Evolutionary conservation across 345 rosid genomes (phyloP), one percentile per base, ranked within the genome.

Genomic region (Rhodamnia argentea): DNA sequence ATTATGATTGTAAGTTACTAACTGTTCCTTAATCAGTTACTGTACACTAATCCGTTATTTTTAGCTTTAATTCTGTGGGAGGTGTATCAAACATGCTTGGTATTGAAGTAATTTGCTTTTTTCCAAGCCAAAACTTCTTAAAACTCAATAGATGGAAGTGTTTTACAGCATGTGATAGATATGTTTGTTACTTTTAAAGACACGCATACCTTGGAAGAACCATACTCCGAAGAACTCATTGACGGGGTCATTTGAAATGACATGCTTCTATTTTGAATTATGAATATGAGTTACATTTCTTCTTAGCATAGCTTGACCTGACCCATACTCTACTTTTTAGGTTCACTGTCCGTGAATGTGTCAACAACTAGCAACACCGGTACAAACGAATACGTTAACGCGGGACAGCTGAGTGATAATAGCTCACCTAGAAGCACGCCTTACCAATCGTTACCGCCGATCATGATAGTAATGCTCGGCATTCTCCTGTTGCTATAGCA

Each of bases 271-370:
- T 37, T 37, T 70, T 70, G 78, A 70, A 37, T 70, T 62, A 47
- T 70, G 47, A 82, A 32, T 57, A 24, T 58, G 56, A 44, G 42
- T 52, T 8, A 56, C 10, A 15, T 13, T 53, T 7, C 37, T 50
- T 50, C 18, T 26, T 52, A 84, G 52, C 26, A 70, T 88, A 54
- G 83, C 84, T 40, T 84, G 29, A 82, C 52, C 14, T 88, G 15
- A 58, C 23, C 64, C 9, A 32, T 37, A 10, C 78, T 70, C 78
- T 37, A 18, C 26, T 70, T 18, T 84, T 88, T 81, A 96, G 99
- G 99, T 88, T 93, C 98, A 3, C 88, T 40, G 89, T 87, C 98
- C 0, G 98, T 96, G 51, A 96, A 95, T 76, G 99, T 97, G 10
- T 94, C 99, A 1, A 94, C 98, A 14, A 85, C 93, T 47, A 82